Conservation (phyloP, 306 rosid species). For the Ochetophila trinervis region DNA sequence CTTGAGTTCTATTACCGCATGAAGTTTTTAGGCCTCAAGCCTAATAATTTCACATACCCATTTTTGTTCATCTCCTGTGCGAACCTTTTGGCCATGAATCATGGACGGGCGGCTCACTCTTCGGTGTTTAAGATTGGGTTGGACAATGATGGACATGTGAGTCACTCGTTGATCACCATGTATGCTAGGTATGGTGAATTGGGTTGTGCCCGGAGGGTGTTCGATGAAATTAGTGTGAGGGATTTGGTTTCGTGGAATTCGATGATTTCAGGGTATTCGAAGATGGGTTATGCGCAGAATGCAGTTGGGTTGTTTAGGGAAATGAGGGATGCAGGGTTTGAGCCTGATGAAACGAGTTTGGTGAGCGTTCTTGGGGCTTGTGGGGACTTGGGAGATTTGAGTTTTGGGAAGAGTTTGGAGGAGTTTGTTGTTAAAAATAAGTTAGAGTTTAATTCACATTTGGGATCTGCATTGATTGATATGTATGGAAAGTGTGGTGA, state of each 20-base stretch:
- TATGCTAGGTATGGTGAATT: slow-evolving; percentile 50
- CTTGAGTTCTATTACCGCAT: slow-evolving; percentile 53
- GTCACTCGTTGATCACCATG: slow-evolving; percentile 67
- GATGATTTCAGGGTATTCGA: slow-evolving; percentile 70
- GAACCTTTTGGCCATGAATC: slow-evolving; percentile 34
- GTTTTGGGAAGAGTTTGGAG: slow-evolving; percentile 75
- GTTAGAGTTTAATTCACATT: slow-evolving; percentile 49
- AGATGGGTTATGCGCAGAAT: slow-evolving; percentile 56
- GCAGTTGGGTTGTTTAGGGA: slow-evolving; percentile 60
- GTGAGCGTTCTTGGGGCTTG: slow-evolving; percentile 82
- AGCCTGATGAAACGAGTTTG: slow-evolving; percentile 70
- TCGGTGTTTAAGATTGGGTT: slow-evolving; percentile 49
- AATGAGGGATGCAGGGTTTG: slow-evolving; percentile 58
- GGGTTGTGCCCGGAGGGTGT: slow-evolving; percentile 63
- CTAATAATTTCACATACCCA: slow-evolving; percentile 71
- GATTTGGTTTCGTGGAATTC: slow-evolving; percentile 94
- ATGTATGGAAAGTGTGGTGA: slow-evolving; percentile 84
- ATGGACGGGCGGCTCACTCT: slow-evolving; percentile 52
- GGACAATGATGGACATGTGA: slow-evolving; percentile 47
- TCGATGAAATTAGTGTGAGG: slow-evolving; percentile 60
- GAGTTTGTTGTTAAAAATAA: slow-evolving; percentile 47
- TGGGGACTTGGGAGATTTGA: slow-evolving; percentile 71
- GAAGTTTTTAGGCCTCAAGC: slow-evolving; percentile 39
- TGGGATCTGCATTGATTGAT: slow-evolving; percentile 81
- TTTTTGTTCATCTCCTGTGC: slow-evolving; percentile 78